These are phyloP conservation scores for Cryptococcus hybrid DNA, from an alignment of 1,284 basidiomycete genomes.

Conservation along the genomic window DNA sequence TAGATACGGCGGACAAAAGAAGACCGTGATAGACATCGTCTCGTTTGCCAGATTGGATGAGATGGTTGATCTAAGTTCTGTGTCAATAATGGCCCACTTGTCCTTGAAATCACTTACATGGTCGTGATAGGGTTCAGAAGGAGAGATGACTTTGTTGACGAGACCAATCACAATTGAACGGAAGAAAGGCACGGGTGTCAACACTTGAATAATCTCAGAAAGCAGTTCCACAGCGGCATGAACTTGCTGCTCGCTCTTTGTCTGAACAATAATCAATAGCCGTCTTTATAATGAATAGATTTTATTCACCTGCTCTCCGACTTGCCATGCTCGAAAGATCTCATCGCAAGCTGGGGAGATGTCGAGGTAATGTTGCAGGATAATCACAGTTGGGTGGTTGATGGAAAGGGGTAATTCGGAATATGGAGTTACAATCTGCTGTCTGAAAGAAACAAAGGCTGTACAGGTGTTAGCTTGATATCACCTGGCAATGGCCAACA, in stretches of 20 bases:
- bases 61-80: conserved; percentile 34
- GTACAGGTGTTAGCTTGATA: conserved; percentile 1
- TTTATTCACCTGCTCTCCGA: conserved; percentile 39
- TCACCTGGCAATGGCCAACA: conserved; percentile 4
- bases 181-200: conserved; percentile 50
- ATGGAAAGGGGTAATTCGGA: conserved; percentile 44
- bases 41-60: conserved; percentile 37
- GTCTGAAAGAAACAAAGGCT: conserved; percentile 47
- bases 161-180: conserved; percentile 40
- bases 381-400: conserved; percentile 44
- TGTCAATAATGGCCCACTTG: neutral
- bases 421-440: conserved; percentile 46
- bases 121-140: conserved; percentile 38
- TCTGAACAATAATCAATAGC: conserved; percentile 12
- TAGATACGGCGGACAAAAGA: conserved; percentile 35
- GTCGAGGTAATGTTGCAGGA: conserved; percentile 50
- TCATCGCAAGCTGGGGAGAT: conserved; percentile 46
- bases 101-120: conserved; percentile 22
- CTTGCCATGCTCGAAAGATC: conserved; percentile 47
- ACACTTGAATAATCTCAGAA: conserved; percentile 40
- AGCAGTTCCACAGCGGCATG: conserved; percentile 40
- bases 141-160: conserved; percentile 39
- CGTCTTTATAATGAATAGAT: neutral
- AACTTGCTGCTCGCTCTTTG: conserved; percentile 37
- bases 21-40: conserved; percentile 42